Percentiles rank a stretch among this genome's conserved stretches.
These are phyloP conservation scores for Paratinospora sagittata DNA, from an alignment of 164 flowering plant genomes.

Conservation along the genomic window DNA sequence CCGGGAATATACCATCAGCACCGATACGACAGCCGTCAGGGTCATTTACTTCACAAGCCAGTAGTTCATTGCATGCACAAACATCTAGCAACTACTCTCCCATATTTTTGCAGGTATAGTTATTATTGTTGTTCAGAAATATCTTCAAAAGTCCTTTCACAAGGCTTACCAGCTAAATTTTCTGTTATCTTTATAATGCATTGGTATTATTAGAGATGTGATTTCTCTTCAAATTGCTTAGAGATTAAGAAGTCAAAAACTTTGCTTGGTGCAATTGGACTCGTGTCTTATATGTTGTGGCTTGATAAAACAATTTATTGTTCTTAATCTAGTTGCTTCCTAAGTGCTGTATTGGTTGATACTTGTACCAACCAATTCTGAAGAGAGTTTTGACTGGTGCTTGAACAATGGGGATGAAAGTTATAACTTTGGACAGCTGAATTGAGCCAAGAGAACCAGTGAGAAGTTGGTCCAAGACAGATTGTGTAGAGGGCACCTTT, in stretches of 20 bases:
- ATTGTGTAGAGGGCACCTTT: neutral
- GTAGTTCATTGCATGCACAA: slow-evolving; percentile 57
- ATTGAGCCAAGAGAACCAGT: neutral
- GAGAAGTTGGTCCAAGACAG: neutral
- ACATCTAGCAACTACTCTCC: slow-evolving; percentile 71
- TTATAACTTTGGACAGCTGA: neutral
- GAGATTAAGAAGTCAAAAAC: neutral
- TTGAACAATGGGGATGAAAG: neutral
- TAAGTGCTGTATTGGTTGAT: neutral
- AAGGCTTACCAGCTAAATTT: neutral
- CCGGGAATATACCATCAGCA: slow-evolving; percentile 56
- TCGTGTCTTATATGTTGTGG: neutral
- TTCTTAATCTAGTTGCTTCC: neutral
- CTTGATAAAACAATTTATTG: neutral
- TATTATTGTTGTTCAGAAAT: neutral
- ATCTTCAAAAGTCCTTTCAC: no score
- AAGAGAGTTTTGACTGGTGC: neutral
- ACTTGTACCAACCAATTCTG: neutral
- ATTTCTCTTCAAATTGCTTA: no score
- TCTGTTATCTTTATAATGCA: neutral
- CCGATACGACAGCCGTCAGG: slow-evolving; percentile 68
- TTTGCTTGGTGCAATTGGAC: neutral
- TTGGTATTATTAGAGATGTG: neutral
- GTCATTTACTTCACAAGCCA: slow-evolving; percentile 43
- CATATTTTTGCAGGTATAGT: slow-evolving; percentile 83